Percentiles rank a stretch among this genome's conserved stretches.
Conservation (phyloP, 108 stramenopile species). For the Fragilaria radians region DNA sequence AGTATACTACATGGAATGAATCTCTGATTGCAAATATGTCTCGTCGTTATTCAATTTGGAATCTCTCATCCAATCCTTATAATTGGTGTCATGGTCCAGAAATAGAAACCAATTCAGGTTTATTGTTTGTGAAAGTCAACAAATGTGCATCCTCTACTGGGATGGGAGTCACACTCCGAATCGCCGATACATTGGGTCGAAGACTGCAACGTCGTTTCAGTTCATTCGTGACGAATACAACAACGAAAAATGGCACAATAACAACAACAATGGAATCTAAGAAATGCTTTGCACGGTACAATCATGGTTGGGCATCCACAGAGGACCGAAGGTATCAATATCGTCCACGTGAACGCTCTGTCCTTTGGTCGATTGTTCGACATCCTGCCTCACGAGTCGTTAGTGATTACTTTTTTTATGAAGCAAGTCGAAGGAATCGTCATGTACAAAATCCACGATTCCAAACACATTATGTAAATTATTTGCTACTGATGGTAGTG, state of each 20-base stretch:
- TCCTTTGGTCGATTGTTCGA: conserved; percentile 29
- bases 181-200: conserved; percentile 11
- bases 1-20: too few relatives aligned
- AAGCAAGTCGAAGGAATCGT: not conserved
- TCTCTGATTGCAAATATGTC: too few relatives aligned
- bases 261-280: not conserved
- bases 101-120: not conserved
- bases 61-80: not conserved
- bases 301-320: conserved; percentile 3
- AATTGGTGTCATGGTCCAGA: not conserved
- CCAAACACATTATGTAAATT: not conserved
- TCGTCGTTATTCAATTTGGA: too few relatives aligned
- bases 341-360: not conserved
- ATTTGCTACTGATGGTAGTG: not conserved
- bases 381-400: conserved; percentile 32
- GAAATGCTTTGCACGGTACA: conserved; percentile 1
- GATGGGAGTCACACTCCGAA: conserved; percentile 13
- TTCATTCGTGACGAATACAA: too few relatives aligned
- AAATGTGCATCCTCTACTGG: conserved; percentile 19
- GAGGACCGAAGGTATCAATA: conserved; percentile 4
- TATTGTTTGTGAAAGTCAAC: conserved; percentile 14
- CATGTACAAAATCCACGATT: not conserved
- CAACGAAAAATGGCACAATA: too few relatives aligned
- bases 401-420: conserved; percentile 15
- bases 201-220: not conserved